Evolutionary conservation across 192 early-diverging fungal genomes (phyloP).

Genomic region (Funneliformis mosseae): DNA sequence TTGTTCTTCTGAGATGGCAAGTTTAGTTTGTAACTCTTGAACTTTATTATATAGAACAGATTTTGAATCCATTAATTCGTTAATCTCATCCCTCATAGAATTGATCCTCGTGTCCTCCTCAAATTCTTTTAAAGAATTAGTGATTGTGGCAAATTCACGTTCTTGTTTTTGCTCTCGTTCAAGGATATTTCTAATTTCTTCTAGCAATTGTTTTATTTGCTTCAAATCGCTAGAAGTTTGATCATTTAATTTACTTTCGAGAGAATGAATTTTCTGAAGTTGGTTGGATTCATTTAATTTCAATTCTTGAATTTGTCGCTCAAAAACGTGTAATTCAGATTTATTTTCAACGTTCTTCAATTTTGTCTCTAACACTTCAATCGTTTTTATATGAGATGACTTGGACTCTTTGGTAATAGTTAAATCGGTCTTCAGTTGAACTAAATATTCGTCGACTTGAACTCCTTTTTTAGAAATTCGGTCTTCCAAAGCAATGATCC

Average conservation of each 20-base stretch:
- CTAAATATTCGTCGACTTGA: neutral
- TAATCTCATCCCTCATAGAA: neutral
- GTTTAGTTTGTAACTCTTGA: neutral
- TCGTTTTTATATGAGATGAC: neutral
- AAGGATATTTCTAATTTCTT: neutral
- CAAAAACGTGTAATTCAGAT: neutral
- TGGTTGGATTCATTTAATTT: neutral
- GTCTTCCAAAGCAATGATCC: neutral
- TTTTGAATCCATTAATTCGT: neutral
- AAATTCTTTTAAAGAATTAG: neutral
- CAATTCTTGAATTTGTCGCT: neutral
- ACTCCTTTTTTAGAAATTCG: neutral
- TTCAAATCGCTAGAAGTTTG: neutral
- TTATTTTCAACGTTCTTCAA: neutral
- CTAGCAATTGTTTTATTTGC: neutral
- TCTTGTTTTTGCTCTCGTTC: neutral
- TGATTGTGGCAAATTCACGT: neutral
- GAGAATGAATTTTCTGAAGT: neutral
- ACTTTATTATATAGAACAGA: neutral
- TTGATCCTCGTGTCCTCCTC: neutral
- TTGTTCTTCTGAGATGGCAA: neutral
- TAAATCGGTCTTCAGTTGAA: neutral
- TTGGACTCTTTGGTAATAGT: neutral
- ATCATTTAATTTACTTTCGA: neutral
- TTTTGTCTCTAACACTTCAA: neutral